Base-by-base conservation (phyloP, 2,329 filamentous ascomycete species). In the Volutella citrinella region DNA sequence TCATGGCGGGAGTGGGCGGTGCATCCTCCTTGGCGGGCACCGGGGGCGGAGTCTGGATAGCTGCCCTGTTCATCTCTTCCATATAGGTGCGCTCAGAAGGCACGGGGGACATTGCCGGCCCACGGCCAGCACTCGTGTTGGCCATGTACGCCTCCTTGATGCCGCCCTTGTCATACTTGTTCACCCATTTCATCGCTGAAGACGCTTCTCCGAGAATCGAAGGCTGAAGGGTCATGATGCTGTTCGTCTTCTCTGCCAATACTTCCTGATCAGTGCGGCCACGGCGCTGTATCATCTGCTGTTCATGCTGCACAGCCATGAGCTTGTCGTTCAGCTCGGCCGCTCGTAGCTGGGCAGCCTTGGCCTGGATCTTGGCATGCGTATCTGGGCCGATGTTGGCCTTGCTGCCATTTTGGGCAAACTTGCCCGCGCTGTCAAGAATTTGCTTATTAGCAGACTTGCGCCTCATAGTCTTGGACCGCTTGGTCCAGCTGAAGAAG, bases 161-260 rank as follows among this genome's bases (percentile, higher is more conserved):
- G 7, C 83, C 73, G 52, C 93, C 82, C 64, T 93, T 94, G 64
- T 97, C 93, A 57, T 96, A 97, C 52, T 89, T 89, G 61, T 75
- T 91, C 19, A 91, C 88, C 93, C 93, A 98, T 61, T 95, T 95
- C 82, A 98, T 84, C 2, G 93, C 93, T 16, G 89, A 86, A 8
- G 86, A 93, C 13, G 90, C 91, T 59, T 95, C 93, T 33, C 74
- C 88, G 53, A 90, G 73, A 42, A 97, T 84, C 33, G 81, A 76
- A 2, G 89, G 85, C 56, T 95, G 90, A 28, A 97, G 69, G 4
- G 89, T 95, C 54, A 96, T 75, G 36, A 95, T 78, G 47, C 93
- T 98, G 60, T 82, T 90, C 4, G 89, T 96, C 73, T 94, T 95
- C 36, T 67, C 75, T 43, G 60, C 78, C 69, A 63, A 76, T 60